Base-by-base conservation (phyloP, 1,139 yeast species). In the Saccharomyces uvarum region DNA sequence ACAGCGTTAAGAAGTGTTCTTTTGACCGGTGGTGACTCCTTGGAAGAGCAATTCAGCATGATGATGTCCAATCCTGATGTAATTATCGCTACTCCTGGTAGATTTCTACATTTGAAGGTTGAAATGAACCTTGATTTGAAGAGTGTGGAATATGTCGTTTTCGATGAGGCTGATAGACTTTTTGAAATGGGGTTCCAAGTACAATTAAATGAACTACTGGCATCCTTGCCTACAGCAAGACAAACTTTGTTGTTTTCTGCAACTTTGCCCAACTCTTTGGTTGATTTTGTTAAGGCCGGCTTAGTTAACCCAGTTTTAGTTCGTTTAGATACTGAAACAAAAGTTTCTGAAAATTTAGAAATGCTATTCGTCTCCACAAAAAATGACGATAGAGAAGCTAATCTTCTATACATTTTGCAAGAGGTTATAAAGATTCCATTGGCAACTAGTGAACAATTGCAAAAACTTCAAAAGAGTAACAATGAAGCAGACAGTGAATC, bases 121-220 rank as follows among this genome's bases (percentile, higher is more conserved):
- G 99, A 95, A 73, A 95, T 95, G 99, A 82, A 82, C 59, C 77
- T 93, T 56, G 95, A 89, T 66, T 77, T 95, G 70, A 81, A 80
- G 61, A 79, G 90, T 2, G 82, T 93, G 24, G 96, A 93, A 68
- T 91, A 88, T 65, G 86, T 91, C 53, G 96, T 91, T 0, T 95
- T 93, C 70, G 99, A 95, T 74, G 99, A 95, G 76, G 99, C 99
- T 41, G 99, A 95, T 77, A 79, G 98, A 66, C 78, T 95, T 63
- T 95, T 95, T 68, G 99, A 95, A 73, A 86, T 91, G 87, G 98
- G 99, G 54, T 95, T 95, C 70, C 86, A 95, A 38, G 97, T 90
- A 65, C 99, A 95, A 69, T 78, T 95, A 67, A 89, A 88, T 66
- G 98, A 93, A 70, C 78, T 95, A 62, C 73, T 95, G 52, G 93